Evolutionary conservation across 495 filamentous ascomycete genomes (phyloP).

Genomic region (Penicillium verhagenii): DNA sequence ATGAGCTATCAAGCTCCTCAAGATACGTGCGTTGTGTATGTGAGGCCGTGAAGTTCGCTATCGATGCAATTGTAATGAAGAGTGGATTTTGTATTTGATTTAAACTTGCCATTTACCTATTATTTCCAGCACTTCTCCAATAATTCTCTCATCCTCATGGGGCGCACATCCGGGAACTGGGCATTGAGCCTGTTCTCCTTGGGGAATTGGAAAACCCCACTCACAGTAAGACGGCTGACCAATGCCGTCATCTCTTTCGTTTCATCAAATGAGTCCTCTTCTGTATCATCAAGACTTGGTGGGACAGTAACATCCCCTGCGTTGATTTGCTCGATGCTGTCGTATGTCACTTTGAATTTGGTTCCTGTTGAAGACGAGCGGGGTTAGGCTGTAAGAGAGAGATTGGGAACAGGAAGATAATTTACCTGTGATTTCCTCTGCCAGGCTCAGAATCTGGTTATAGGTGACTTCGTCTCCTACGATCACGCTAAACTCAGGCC

Average conservation of each 20-base stretch:
- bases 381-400: neutral
- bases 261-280: constrained; percentile 25
- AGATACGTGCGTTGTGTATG: neutral
- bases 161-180: constrained; percentile 27
- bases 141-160: constrained; percentile 30
- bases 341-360: constrained; percentile 51
- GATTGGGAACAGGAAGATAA: neutral
- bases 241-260: constrained; percentile 30
- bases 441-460: constrained; percentile 45
- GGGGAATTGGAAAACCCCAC: constrained; percentile 33
- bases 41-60: neutral
- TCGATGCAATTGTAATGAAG: neutral
- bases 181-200: constrained; percentile 23
- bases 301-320: constrained; percentile 48
- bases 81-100: no score
- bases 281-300: constrained; percentile 23
- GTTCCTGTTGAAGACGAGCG: constrained; percentile 42
- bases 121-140: constrained; percentile 26
- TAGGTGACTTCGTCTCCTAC: constrained; percentile 49
- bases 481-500: constrained; percentile 44
- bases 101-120: neutral
- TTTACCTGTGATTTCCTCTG: constrained; percentile 47
- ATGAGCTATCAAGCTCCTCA: neutral
- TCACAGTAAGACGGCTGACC: constrained; percentile 34
- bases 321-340: constrained; percentile 46